Percentiles rank a stretch among this genome's conserved stretches.
phyloP scores from a whole-genome alignment of 2,329 filamentous ascomycete genomes.

The Colletotrichum spinosum region DNA sequence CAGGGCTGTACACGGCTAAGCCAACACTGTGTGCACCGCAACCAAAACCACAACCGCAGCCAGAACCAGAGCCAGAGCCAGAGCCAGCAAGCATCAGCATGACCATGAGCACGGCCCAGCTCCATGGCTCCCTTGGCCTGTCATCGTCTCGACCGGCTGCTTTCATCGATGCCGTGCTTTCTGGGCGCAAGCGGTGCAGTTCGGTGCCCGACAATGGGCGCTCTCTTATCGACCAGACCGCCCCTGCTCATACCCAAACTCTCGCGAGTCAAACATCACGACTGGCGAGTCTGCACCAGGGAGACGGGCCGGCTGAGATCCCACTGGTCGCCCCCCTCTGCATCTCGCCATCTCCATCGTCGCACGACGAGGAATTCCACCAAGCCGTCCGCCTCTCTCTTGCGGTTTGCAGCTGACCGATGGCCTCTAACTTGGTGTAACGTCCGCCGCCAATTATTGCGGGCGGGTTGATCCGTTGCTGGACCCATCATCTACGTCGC shows the following conservation, averaged over 20 bases:
- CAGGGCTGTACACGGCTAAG: too few relatives aligned
- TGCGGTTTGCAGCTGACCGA: constrained; percentile 24
- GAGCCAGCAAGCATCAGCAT: neutral
- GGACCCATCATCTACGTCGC: constrained; percentile 7
- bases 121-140: constrained; percentile 12
- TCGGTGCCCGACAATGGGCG: neutral
- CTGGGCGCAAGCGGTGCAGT: constrained; percentile 4
- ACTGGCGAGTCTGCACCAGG: constrained; percentile 24
- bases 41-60: too few relatives aligned
- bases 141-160: neutral
- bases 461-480: constrained; percentile 11
- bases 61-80: too few relatives aligned
- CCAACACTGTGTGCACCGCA: too few relatives aligned
- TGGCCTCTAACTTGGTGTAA: constrained; percentile 10
- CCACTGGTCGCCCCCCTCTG: constrained; percentile 25
- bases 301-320: constrained; percentile 24
- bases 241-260: neutral
- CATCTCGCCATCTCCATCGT: constrained; percentile 33
- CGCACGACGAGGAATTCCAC: constrained; percentile 27
- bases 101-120: constrained; percentile 1
- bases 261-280: constrained; percentile 5
- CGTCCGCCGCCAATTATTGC: constrained; percentile 17
- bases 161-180: constrained; percentile 3
- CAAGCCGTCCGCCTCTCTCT: constrained; percentile 28
- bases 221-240: neutral